Percentiles rank a stretch among this genome's conserved stretches.
Conservation (phyloP, 1,284 basidiomycete genomes). For the Trichosporon sp. region DNA sequence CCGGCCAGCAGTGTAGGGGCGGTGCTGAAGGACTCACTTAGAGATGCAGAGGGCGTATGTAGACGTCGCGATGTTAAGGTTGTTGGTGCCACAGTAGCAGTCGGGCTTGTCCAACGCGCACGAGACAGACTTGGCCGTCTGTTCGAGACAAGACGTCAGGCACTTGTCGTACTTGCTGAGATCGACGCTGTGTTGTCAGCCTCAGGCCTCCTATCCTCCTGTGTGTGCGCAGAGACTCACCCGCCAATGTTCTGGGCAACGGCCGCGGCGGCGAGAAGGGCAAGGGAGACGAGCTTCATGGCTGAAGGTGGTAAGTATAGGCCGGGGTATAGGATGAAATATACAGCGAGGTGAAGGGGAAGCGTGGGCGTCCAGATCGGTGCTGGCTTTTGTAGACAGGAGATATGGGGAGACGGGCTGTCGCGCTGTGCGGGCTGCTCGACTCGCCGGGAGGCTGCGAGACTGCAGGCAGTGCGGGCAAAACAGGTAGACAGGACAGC, state of each 20-base stretch:
- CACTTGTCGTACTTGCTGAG: constrained; percentile 3
- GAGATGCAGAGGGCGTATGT: background rate
- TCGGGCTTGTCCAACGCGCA: background rate
- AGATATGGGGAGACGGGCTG: background rate
- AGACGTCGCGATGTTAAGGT: background rate
- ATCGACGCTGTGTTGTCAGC: background rate
- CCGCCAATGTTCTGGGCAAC: background rate
- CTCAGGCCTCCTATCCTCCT: background rate
- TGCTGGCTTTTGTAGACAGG: background rate
- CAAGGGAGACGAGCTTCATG: background rate
- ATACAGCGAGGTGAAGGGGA: background rate
- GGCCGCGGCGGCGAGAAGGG: background rate
- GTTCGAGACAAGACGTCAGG: background rate
- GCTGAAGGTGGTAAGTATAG: background rate
- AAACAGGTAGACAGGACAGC: background rate
- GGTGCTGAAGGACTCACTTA: background rate
- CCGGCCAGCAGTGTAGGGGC: background rate
- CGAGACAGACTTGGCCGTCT: background rate
- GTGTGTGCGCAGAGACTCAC: background rate
- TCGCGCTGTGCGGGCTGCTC: background rate
- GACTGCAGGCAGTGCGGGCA: background rate
- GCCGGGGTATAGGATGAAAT: background rate
- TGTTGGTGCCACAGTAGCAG: background rate
- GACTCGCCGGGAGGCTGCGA: background rate
- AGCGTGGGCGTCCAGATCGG: background rate